A percentile compares a stretch with the other conserved stretches of the same genome.
Conservation (phyloP, 2,329 filamentous ascomycete species). For the Aspergillus jensenii region DNA sequence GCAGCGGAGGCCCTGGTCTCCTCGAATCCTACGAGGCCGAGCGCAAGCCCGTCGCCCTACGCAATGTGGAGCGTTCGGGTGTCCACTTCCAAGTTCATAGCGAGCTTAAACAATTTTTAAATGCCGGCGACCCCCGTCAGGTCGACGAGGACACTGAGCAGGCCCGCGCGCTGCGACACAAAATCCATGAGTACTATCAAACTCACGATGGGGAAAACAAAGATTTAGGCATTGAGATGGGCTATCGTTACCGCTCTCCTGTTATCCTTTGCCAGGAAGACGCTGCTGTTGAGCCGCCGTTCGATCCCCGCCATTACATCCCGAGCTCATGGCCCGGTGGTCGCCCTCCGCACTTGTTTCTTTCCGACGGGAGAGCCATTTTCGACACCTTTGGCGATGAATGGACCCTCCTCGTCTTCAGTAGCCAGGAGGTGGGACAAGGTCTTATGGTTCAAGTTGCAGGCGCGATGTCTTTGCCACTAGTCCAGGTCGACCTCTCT, state of each 20-base stretch:
- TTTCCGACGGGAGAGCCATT: background rate
- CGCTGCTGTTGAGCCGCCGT: background rate
- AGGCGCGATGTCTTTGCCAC: background rate
- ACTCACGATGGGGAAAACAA: background rate
- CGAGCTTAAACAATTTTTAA: background rate
- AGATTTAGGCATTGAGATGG: background rate
- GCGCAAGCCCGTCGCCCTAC: conserved; percentile 25
- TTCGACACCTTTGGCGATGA: background rate
- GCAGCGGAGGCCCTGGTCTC: conserved; percentile 22
- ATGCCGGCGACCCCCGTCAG: background rate
- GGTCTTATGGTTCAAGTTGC: background rate
- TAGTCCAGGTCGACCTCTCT: background rate
- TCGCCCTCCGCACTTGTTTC: background rate
- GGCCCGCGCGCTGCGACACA: background rate
- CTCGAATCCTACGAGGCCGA: conserved; percentile 26
- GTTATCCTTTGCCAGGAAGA: background rate
- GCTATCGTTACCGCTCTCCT: background rate
- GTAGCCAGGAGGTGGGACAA: background rate
- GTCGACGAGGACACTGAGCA: background rate
- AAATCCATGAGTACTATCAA: background rate
- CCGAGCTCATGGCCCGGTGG: background rate
- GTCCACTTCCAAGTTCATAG: conserved; percentile 1
- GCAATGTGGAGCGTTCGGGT: background rate
- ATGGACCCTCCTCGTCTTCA: background rate
- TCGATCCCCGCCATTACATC: background rate